A percentile compares a stretch with the other conserved stretches of the same genome.
phyloP scores from a whole-genome alignment of 2,329 filamentous ascomycete genomes.

The Parascedosporium putredinis region DNA sequence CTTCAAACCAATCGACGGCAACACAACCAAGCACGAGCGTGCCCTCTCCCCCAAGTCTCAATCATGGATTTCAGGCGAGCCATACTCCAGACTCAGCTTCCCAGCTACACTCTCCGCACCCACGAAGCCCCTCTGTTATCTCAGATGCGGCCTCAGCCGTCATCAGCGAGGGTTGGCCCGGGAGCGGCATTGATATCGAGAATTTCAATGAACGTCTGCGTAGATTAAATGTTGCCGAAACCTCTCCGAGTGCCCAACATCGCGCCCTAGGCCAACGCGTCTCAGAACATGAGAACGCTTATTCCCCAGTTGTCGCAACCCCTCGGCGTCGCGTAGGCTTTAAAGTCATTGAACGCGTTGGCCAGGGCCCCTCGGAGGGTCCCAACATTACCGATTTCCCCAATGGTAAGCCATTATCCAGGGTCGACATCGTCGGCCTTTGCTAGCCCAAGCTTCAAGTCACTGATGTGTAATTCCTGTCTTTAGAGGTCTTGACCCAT shows the following conservation, averaged over 20 bases:
- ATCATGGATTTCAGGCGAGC: conserved; percentile 6
- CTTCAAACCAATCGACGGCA: conserved; percentile 1
- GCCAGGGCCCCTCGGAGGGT: conserved; percentile 25
- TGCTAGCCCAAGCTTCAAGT: too few relatives aligned
- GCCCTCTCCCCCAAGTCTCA: conserved; percentile 1
- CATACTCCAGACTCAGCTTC: conserved; percentile 6
- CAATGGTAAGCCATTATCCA: conserved; percentile 53
- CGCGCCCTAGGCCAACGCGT: conserved; percentile 41
- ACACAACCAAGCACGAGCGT: conserved; percentile 1
- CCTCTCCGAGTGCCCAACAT: conserved; percentile 17
- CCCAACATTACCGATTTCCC: conserved; percentile 52
- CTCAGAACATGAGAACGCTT: conserved; percentile 50
- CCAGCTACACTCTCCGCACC: conserved; percentile 3
- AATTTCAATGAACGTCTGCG: conserved; percentile 39
- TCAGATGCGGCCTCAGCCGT: conserved; percentile 6
- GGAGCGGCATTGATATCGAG: conserved; percentile 14
- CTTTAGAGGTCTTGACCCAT: conserved; percentile 79
- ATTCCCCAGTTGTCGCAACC: conserved; percentile 29
- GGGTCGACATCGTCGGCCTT: conserved; percentile 9
- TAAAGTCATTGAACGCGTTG: conserved; percentile 35
- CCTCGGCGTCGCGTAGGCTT: conserved; percentile 41
- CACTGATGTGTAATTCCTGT: conserved; percentile 4
- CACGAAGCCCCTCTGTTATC: conserved; percentile 2
- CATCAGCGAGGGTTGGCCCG: not conserved
- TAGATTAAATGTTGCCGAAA: conserved; percentile 36